Percentiles rank a stretch among this genome's conserved stretches.
These are phyloP conservation scores for Helotiales sp. DNA, from an alignment of 2,329 filamentous ascomycete genomes.

Conservation along the genomic window DNA sequence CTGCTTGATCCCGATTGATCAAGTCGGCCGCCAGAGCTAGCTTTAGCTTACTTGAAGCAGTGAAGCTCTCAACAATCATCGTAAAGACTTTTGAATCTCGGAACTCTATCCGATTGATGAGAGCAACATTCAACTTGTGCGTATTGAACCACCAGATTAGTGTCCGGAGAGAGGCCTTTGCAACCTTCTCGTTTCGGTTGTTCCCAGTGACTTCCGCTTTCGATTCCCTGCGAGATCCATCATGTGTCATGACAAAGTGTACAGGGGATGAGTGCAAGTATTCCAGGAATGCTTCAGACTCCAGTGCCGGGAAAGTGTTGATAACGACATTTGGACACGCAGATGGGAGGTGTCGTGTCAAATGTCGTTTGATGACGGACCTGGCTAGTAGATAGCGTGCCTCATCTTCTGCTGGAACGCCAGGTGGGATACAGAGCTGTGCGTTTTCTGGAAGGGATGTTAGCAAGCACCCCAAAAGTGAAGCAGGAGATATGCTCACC, in stretches of 20 bases:
- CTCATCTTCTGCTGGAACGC: slow-evolving; percentile 41
- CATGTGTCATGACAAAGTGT: slow-evolving; percentile 73
- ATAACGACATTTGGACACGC: slow-evolving; percentile 42
- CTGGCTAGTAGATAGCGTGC: slow-evolving; percentile 62
- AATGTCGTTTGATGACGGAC: slow-evolving; percentile 67
- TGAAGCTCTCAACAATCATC: slow-evolving; percentile 50
- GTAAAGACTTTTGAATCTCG: slow-evolving; percentile 57
- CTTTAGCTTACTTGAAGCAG: slow-evolving; percentile 27
- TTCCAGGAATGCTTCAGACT: slow-evolving; percentile 55
- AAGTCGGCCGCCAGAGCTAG: slow-evolving; percentile 28
- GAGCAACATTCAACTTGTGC: slow-evolving; percentile 63
- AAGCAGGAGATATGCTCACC: slow-evolving; percentile 24
- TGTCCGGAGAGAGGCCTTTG: slow-evolving; percentile 42
- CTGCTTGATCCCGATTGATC: slow-evolving; percentile 24
- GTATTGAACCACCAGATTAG: slow-evolving; percentile 61
- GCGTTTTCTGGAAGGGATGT: slow-evolving; percentile 47
- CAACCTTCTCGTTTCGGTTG: slow-evolving; percentile 18
- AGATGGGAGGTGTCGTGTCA: slow-evolving; percentile 35
- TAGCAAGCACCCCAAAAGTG: slow-evolving; percentile 6
- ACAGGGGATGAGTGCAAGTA: slow-evolving; percentile 61
- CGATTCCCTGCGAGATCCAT: slow-evolving; percentile 51
- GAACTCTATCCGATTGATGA: slow-evolving; percentile 68
- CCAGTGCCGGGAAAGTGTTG: slow-evolving; percentile 51
- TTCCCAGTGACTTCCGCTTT: slow-evolving; percentile 7
- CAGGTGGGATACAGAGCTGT: slow-evolving; percentile 59